Evolutionary conservation across 306 rosid species (phyloP).

Genomic region (Quercus cerris): DNA sequence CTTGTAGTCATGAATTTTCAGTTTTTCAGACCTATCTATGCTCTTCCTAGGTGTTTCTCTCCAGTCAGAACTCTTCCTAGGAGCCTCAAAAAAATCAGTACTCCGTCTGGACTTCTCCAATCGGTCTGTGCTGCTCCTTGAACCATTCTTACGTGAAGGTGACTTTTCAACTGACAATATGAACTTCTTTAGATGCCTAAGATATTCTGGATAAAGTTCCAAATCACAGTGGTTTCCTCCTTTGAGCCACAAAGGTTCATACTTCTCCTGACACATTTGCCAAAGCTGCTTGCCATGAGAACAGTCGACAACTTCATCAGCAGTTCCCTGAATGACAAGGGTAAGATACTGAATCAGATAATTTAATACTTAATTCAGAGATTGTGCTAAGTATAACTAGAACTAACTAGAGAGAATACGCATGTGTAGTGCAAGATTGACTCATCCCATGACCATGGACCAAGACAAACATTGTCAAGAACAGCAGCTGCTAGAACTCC

Average conservation of each 20-base stretch:
- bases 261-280: slow-evolving; percentile 84
- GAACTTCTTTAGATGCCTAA: slow-evolving; percentile 62
- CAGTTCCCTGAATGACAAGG: slow-evolving; percentile 62
- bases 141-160: slow-evolving; percentile 33
- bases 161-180: slow-evolving; percentile 35
- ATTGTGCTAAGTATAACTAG: background rate
- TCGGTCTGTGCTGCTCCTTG: slow-evolving; percentile 62
- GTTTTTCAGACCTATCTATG: slow-evolving; percentile 57
- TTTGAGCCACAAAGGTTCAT: slow-evolving; percentile 85
- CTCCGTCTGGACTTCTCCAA: slow-evolving; percentile 59
- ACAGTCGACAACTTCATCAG: slow-evolving; percentile 83
- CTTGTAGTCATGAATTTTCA: slow-evolving; percentile 55
- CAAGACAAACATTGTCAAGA: background rate
- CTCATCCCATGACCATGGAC: too few species aligned
- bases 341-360: background rate
- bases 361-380: background rate
- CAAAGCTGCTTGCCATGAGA: slow-evolving; percentile 89
- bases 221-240: slow-evolving; percentile 93
- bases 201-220: slow-evolving; percentile 74
- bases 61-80: slow-evolving; percentile 73
- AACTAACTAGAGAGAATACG: background rate
- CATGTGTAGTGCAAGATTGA: background rate
- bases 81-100: slow-evolving; percentile 54
- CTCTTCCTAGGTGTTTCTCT: slow-evolving; percentile 80
- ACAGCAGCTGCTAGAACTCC: background rate